Evolutionary conservation across 2,329 filamentous ascomycete genomes (phyloP).

Genomic region (Fusarium goolgardi): DNA sequence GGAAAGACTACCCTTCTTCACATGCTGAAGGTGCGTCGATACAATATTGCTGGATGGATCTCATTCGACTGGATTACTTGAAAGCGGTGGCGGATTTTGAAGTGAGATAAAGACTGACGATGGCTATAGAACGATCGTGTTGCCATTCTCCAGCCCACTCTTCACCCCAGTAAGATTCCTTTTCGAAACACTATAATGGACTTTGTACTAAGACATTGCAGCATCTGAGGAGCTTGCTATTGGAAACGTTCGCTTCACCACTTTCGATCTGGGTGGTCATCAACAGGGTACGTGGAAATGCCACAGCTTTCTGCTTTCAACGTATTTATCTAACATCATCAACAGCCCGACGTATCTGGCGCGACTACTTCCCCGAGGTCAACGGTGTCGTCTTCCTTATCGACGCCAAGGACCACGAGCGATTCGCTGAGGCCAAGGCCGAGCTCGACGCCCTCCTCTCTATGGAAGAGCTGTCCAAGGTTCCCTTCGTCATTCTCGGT

Average conservation of each 20-base stretch:
- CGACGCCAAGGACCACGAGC: constrained; percentile 96
- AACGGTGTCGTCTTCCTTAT: constrained; percentile 98
- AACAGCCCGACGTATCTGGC: constrained; percentile 91
- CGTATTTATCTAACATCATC: constrained; percentile 1
- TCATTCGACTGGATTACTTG: constrained; percentile 4
- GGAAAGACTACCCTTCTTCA: constrained; percentile 94
- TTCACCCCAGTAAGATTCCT: constrained; percentile 81
- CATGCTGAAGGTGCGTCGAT: constrained; percentile 84
- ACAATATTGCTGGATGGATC: constrained; percentile 3
- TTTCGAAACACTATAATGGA: not conserved
- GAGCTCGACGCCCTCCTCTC: constrained; percentile 95
- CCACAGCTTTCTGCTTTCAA: not conserved
- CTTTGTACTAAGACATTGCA: constrained; percentile 50
- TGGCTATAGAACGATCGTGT: constrained; percentile 83
- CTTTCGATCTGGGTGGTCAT: constrained; percentile 92
- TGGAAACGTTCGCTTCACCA: constrained; percentile 93
- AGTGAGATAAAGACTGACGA: constrained; percentile 41
- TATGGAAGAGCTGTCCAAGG: constrained; percentile 97
- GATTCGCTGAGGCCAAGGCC: constrained; percentile 92
- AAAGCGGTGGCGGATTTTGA: constrained; percentile 5
- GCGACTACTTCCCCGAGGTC: constrained; percentile 96
- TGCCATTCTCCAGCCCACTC: constrained; percentile 88
- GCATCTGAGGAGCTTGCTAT: constrained; percentile 93
- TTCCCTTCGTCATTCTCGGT: constrained; percentile 93
- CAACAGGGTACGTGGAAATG: constrained; percentile 75